A percentile compares a stretch with the other conserved stretches of the same genome.
Conservation (phyloP, 2,329 filamentous ascomycete species). For the Apiospora sp. region DNA sequence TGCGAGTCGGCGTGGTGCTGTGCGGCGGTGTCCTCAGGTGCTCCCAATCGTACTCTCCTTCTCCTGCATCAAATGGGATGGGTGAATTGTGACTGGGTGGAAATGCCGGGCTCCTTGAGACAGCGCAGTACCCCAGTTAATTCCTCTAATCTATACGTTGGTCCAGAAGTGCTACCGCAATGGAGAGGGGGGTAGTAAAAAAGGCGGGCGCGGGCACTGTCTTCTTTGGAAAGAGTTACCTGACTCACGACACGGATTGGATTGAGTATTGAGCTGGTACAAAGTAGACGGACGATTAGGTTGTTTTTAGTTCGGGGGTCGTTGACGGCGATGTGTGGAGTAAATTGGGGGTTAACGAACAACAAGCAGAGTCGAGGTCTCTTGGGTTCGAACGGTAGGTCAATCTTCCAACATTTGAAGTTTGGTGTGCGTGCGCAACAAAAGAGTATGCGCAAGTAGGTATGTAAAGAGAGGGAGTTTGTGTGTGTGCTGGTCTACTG, state of each 20-base stretch:
- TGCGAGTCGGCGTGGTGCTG: background rate
- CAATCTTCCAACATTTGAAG: background rate
- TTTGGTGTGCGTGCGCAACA: background rate
- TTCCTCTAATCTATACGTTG: conserved; percentile 18
- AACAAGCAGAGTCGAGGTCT: conserved; percentile 18
- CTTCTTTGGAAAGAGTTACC: conserved; percentile 12
- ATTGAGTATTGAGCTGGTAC: conserved; percentile 1
- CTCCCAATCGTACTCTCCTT: background rate
- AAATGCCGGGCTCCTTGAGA: conserved; percentile 20
- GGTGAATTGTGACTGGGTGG: conserved; percentile 16
- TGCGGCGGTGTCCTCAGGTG: conserved; percentile 13
- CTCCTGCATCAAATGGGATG: conserved; percentile 15
- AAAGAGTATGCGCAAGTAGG: background rate
- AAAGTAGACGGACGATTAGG: conserved; percentile 6
- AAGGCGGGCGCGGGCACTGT: conserved; percentile 16
- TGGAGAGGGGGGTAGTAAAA: conserved; percentile 1
- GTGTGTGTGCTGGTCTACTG: background rate
- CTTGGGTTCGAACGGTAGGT: background rate
- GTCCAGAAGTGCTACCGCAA: background rate
- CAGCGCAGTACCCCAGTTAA: conserved; percentile 21
- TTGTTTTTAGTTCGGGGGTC: conserved; percentile 8
- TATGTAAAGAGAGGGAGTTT: background rate
- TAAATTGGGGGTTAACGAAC: conserved; percentile 16
- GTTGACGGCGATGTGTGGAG: conserved; percentile 9
- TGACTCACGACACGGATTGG: conserved; percentile 6